phyloP scores from a whole-genome alignment of 495 filamentous ascomycete species.

The Penicillium coffeae region DNA sequence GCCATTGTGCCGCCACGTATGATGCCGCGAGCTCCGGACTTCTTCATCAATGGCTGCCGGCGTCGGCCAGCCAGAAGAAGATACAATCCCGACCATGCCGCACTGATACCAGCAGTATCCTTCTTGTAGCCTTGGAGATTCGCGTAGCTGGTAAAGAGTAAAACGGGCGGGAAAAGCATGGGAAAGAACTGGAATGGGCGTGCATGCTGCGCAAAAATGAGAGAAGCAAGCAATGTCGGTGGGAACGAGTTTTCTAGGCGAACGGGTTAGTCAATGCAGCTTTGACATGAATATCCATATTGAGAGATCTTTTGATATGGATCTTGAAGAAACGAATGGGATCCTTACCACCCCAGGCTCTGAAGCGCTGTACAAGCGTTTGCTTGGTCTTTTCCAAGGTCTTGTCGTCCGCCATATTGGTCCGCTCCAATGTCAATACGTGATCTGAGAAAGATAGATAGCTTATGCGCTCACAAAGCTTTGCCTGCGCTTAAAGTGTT shows the following conservation, averaged over 20 bases:
- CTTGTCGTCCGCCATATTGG: constrained; percentile 26
- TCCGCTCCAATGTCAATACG: neutral
- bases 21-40: constrained; percentile 64
- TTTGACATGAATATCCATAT: neutral
- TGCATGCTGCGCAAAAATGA: constrained; percentile 71
- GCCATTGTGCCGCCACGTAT: constrained; percentile 70
- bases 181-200: constrained; percentile 73
- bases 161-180: constrained; percentile 75
- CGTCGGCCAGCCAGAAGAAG: constrained; percentile 69
- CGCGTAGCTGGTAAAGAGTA: constrained; percentile 84
- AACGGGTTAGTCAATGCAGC: constrained; percentile 2
- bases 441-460: neutral
- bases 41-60: constrained; percentile 54
- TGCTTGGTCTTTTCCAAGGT: constrained; percentile 42
- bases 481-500: no score
- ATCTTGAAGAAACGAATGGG: neutral
- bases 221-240: constrained; percentile 71
- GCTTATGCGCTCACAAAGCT: no score
- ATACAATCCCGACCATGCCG: constrained; percentile 85
- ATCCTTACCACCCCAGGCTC: constrained; percentile 69
- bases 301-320: neutral
- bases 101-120: constrained; percentile 78
- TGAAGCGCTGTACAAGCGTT: constrained; percentile 47
- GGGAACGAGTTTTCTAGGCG: constrained; percentile 71
- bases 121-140: constrained; percentile 73